These are phyloP conservation scores for Monilinia polystroma DNA, from an alignment of 2,329 filamentous ascomycete species.

Conservation along the genomic window DNA sequence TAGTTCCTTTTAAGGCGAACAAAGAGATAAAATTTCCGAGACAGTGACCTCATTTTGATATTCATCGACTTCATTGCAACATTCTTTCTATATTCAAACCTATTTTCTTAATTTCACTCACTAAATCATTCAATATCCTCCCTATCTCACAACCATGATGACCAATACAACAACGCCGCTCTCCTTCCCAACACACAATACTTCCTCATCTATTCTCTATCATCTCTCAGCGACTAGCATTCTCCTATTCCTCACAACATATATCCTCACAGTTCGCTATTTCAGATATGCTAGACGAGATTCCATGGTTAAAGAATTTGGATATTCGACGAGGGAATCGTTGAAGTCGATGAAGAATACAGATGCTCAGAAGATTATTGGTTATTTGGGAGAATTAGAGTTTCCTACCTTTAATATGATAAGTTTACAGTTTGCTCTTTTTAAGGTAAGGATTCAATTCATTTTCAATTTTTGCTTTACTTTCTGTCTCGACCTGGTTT, in stretches of 20 bases:
- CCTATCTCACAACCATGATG: neutral
- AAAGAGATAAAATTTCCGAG: too few species aligned
- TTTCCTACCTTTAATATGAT: constrained; percentile 54
- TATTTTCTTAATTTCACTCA: neutral
- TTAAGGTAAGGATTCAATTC: constrained; percentile 45
- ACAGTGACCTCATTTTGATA: too few species aligned
- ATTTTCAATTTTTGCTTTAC: constrained; percentile 1
- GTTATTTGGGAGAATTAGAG: constrained; percentile 49
- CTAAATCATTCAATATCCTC: neutral
- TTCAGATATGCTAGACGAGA: constrained; percentile 45
- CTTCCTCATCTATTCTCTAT: neutral
- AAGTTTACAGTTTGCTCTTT: constrained; percentile 57
- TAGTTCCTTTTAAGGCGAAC: too few species aligned
- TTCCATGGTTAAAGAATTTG: constrained; percentile 44
- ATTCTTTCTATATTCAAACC: neutral
- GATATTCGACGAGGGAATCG: constrained; percentile 47
- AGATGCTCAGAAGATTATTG: constrained; percentile 52
- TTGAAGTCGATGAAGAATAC: constrained; percentile 53
- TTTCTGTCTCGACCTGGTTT: neutral
- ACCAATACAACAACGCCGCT: neutral
- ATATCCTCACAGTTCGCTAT: constrained; percentile 24
- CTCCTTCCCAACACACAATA: too few species aligned
- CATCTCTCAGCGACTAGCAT: neutral
- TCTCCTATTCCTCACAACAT: neutral
- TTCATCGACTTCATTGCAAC: too few species aligned